These are phyloP conservation scores for Pharus latifolius DNA, from an alignment of 176 grass and related monocot genomes.

Conservation along the genomic window DNA sequence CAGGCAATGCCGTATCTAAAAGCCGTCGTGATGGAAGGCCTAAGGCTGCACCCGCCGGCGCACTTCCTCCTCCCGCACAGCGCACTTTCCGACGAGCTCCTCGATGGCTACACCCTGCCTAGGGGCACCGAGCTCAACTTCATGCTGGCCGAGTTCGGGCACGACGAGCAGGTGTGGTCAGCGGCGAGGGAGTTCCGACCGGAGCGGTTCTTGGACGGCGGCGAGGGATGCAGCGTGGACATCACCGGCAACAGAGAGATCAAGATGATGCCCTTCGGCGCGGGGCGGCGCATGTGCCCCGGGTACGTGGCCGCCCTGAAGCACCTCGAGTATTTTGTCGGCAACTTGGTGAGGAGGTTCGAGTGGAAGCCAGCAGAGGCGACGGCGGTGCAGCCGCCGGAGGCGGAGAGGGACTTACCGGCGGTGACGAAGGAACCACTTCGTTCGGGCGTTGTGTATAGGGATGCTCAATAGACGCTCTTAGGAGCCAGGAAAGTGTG, in stretches of 20 bases:
- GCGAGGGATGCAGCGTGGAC: constrained; percentile 29
- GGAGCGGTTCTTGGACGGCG: constrained; percentile 50
- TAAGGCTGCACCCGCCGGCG: constrained; percentile 39
- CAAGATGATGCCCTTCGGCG: constrained; percentile 48
- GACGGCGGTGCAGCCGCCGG: constrained; percentile 11
- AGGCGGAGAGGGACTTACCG: constrained; percentile 5
- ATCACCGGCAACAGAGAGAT: constrained; percentile 34
- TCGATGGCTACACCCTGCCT: constrained; percentile 36
- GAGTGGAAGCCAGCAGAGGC: constrained; percentile 44
- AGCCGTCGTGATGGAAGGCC: constrained; percentile 53
- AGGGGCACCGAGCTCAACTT: constrained; percentile 45
- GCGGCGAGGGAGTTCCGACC: constrained; percentile 42
- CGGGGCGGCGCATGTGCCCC: constrained; percentile 28
- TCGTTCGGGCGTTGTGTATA: neutral
- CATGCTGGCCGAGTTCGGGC: constrained; percentile 16
- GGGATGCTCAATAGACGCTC: too few relatives aligned
- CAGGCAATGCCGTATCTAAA: constrained; percentile 47
- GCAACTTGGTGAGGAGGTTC: constrained; percentile 24
- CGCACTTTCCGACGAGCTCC: neutral
- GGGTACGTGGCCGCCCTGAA: constrained; percentile 16
- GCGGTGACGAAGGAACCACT: constrained; percentile 15
- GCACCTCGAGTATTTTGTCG: constrained; percentile 40
- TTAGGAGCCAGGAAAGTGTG: too few relatives aligned
- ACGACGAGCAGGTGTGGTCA: constrained; percentile 35
- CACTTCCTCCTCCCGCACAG: constrained; percentile 54